phyloP scores from a whole-genome alignment of 345 rosid species.

The Citrus reticulata region DNA sequence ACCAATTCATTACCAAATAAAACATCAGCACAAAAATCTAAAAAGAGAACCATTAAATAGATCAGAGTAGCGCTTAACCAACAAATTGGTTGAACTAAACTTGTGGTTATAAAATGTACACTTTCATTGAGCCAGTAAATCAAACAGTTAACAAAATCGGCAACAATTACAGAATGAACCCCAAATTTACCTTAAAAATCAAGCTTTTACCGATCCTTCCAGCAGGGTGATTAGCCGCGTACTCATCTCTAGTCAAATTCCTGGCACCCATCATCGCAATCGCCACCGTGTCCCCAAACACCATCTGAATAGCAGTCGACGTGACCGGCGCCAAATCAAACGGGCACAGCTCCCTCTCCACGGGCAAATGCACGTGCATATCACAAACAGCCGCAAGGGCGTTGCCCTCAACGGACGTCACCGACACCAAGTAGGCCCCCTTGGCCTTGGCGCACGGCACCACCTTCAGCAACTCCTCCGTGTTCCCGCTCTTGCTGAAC shows the following conservation, averaged over 20 bases:
- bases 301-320: conserved; percentile 97
- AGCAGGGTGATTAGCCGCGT: conserved; percentile 94
- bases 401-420: conserved; percentile 77
- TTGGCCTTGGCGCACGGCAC: conserved; percentile 90
- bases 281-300: conserved; percentile 96
- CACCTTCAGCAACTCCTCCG: conserved; percentile 84
- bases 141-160: neutral
- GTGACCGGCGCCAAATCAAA: conserved; percentile 96
- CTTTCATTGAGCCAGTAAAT: neutral
- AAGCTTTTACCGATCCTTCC: conserved; percentile 93
- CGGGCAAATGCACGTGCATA: conserved; percentile 82
- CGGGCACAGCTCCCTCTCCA: conserved; percentile 88
- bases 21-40: neutral
- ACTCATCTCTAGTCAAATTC: conserved; percentile 76
- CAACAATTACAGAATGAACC: neutral
- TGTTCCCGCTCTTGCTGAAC: conserved; percentile 78
- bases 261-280: conserved; percentile 91
- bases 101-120: neutral
- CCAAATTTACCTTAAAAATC: conserved; percentile 67
- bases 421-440: conserved; percentile 64
- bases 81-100: neutral
- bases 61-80: neutral
- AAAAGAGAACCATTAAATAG: neutral
- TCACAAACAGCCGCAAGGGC: conserved; percentile 60
- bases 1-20: neutral